Base-by-base conservation (phyloP, 768 basidiomycete genomes). In the Pulveroboletus sp. region DNA sequence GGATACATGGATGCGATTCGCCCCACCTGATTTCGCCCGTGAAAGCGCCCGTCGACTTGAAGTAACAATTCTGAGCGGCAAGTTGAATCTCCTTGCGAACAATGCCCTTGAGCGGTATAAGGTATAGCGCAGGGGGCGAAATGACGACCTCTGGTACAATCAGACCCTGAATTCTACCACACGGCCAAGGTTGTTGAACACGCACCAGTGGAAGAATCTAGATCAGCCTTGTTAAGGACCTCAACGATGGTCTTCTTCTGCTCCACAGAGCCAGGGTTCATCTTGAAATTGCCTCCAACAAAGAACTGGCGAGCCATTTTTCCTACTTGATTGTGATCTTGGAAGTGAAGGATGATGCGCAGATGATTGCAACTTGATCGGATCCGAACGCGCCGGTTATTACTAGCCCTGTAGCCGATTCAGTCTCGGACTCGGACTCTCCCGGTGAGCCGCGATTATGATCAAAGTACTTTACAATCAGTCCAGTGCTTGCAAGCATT, bases 251-350 rank as follows among this genome's bases (percentile, higher is more conserved):
- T 71, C 56, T 73, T 73, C 69, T 87, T 85, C 58, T 82, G 77
- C 55, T 77, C 76, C 55, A 75, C 75, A 31, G 83, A 79, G 50
- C 75, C 74, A 24, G 89, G 89, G 76, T 97, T 95, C 85, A 98
- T 86, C 78, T 97, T 99, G 82, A 95, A 97, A 80, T 98, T 97
- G 26, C 93, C 91, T 55, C 95, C 95, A 61, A 90, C 93, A 65
- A 96, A 94, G 75, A 94, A 95, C 69, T 82, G 75, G 64, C 92
- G 90, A 54, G 85, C 51, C 89, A 88, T 87, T 50, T 53, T 47
- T 53, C 40, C 50, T 29, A 19, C 19, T 3, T 13, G 19, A 19
- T 17, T 43, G 7, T 40, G 57, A 42, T 36, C n/a, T 20, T 2
- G 17, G 20, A 29, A 26, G 19, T 5, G 36, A 43, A 34, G 30